A percentile compares a stretch with the other conserved stretches of the same genome.
These are phyloP conservation scores for Vitis amurensis DNA, from an alignment of 164 flowering plant species.

Conservation along the genomic window DNA sequence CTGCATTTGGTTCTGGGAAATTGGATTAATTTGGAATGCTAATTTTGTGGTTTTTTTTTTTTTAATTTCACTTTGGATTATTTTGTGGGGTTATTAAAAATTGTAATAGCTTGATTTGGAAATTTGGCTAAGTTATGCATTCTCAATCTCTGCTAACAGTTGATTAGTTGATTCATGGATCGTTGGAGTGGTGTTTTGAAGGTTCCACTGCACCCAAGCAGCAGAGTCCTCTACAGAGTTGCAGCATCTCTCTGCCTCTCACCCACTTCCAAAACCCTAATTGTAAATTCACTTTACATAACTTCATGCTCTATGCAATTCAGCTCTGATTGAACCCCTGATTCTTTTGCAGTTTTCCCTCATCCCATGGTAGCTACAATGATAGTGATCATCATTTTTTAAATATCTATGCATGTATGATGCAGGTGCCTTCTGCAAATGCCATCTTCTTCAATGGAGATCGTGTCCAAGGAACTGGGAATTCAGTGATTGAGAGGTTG, in stretches of 20 bases:
- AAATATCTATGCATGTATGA: not conserved
- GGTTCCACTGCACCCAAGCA: conserved; percentile 43
- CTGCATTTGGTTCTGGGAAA: no score
- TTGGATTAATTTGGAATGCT: no score
- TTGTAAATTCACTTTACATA: conserved; percentile 31
- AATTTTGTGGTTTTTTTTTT: no score
- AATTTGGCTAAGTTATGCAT: not conserved
- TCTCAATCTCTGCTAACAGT: not conserved
- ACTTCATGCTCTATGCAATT: not conserved
- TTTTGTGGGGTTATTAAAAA: no score
- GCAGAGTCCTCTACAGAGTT: conserved; percentile 38
- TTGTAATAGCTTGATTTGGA: no score
- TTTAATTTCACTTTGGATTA: no score
- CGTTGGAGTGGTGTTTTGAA: conserved; percentile 67
- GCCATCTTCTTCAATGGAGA: conserved; percentile 88
- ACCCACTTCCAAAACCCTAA: conserved; percentile 41
- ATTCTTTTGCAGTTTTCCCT: no score
- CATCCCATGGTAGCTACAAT: not conserved
- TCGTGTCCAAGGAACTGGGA: conserved; percentile 68
- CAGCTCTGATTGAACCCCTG: not conserved
- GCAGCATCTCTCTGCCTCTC: conserved; percentile 80
- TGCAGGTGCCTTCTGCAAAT: conserved; percentile 74
- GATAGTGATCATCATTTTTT: not conserved
- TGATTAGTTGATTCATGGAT: conserved; percentile 36
- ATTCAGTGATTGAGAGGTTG: conserved; percentile 70